Conservation (phyloP, 257 asterid genomes). For the Fraxinus cuspidata region DNA sequence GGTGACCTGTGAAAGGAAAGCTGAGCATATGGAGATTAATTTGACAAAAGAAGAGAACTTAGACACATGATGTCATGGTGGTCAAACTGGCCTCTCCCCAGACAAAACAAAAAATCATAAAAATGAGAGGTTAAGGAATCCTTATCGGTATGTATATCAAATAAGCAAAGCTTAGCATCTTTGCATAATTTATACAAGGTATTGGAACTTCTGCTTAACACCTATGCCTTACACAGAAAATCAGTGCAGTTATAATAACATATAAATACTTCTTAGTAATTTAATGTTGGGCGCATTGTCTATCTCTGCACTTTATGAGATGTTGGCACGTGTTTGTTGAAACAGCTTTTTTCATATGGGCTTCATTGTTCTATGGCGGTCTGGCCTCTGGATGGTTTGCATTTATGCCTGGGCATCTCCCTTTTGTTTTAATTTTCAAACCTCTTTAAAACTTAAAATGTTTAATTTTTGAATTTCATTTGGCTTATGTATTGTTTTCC, state of each 20-base stretch:
- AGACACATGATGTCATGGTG: background rate
- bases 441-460: background rate
- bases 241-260: background rate
- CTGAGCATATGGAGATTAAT: background rate
- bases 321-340: background rate
- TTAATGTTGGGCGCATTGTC: background rate
- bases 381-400: background rate
- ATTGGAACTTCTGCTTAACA: background rate
- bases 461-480: background rate
- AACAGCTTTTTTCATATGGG: background rate
- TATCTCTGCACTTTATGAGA: background rate
- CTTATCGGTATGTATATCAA: background rate
- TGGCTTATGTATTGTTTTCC: background rate
- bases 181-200: background rate
- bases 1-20: background rate
- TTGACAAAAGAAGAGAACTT: conserved; percentile 5
- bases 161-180: background rate
- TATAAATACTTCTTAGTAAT: background rate
- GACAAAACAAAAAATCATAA: background rate
- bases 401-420: background rate
- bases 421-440: background rate
- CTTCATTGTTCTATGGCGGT: background rate
- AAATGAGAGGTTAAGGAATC: background rate
- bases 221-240: background rate
- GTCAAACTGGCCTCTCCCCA: background rate